Conservation (phyloP, 2,329 filamentous ascomycete species). For the Pseudogymnoascus sp. region DNA sequence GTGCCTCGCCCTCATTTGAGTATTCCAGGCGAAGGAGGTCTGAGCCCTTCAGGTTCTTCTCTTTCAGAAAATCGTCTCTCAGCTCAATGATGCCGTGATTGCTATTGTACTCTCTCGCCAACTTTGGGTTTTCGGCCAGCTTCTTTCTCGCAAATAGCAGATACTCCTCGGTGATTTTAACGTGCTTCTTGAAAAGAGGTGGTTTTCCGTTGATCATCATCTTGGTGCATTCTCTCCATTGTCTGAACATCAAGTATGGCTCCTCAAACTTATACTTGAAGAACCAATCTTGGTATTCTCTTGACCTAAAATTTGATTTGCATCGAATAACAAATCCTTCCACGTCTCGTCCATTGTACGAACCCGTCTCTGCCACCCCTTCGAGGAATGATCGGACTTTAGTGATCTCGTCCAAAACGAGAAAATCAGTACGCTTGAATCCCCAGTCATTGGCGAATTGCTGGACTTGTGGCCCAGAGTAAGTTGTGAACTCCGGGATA, state of each 20-base stretch:
- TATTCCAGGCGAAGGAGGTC: slow-evolving; percentile 78
- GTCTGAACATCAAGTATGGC: slow-evolving; percentile 95
- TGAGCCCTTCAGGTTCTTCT: slow-evolving; percentile 76
- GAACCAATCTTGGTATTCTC: slow-evolving; percentile 84
- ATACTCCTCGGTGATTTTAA: slow-evolving; percentile 86
- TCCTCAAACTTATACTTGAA: slow-evolving; percentile 99
- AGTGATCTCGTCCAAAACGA: slow-evolving; percentile 67
- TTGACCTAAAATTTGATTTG: slow-evolving; percentile 49
- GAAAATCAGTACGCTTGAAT: slow-evolving; percentile 79
- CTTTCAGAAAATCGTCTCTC: slow-evolving; percentile 78
- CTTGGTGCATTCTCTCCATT: slow-evolving; percentile 97
- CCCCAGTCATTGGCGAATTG: slow-evolving; percentile 88
- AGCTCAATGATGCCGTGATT: slow-evolving; percentile 96
- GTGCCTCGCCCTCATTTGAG: slow-evolving; percentile 42
- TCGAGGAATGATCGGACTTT: slow-evolving; percentile 78
- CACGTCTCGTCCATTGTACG: slow-evolving; percentile 84
- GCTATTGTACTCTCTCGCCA: slow-evolving; percentile 67
- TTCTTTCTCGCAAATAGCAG: slow-evolving; percentile 71
- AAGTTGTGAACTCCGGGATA: slow-evolving; percentile 83
- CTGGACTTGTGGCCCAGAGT: slow-evolving; percentile 76
- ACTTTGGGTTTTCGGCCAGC: slow-evolving; percentile 59
- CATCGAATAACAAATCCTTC: slow-evolving; percentile 97
- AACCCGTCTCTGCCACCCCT: slow-evolving; percentile 76
- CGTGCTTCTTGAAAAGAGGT: slow-evolving; percentile 79
- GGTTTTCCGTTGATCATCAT: slow-evolving; percentile 69